Evolutionary conservation across 345 rosid species (phyloP), one percentile per base, ranked within the genome.

Genomic region (Hibiscus syriacus): DNA sequence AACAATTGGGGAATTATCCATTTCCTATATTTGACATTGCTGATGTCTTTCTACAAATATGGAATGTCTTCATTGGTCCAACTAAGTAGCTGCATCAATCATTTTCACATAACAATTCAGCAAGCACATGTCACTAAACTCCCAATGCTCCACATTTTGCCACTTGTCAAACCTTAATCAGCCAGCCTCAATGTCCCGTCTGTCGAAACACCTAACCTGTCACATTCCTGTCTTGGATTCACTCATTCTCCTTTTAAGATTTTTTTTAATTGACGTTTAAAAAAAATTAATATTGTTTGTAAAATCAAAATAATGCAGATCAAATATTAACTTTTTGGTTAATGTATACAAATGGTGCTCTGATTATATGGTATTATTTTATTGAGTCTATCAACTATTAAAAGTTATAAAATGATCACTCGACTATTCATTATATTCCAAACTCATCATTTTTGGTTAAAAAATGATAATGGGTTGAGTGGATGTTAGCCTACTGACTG

Each of bases 221-320:
- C 25, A 49, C 55, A 49, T 19, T 19, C 11, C 3, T 19, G 10
- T 19, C 4, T 8, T 17, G 25, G 25, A 49, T 19, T 17, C 12
- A 6, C 25, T 49, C 23, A 0, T 49, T 49, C 19, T 19, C 20
- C 9, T 43, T 14, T 13, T 2, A 43, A 3, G 16, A 12, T 34
- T 13, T 43, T 43, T 11, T 16, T 43, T 43, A 12, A 43, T 43
- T 13, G 5, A 43, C 10, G 8, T 48, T 48, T 14, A 43, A 12
- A 16, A 41, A 46, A 0, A n/a, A 48, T 0, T n/a, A 5, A 48
- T 2, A 0, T 48, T 6, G 4, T 6, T 1, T 4, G 9, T n/a
- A n/a, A n/a, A n/a, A n/a, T n/a, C n/a, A n/a, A n/a, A n/a, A n/a
- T n/a, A n/a, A n/a, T n/a, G n/a, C n/a, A n/a, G n/a, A n/a, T n/a